These are phyloP conservation scores for Clarireedia hainanense DNA, from an alignment of 2,329 filamentous ascomycete species.

Conservation along the genomic window DNA sequence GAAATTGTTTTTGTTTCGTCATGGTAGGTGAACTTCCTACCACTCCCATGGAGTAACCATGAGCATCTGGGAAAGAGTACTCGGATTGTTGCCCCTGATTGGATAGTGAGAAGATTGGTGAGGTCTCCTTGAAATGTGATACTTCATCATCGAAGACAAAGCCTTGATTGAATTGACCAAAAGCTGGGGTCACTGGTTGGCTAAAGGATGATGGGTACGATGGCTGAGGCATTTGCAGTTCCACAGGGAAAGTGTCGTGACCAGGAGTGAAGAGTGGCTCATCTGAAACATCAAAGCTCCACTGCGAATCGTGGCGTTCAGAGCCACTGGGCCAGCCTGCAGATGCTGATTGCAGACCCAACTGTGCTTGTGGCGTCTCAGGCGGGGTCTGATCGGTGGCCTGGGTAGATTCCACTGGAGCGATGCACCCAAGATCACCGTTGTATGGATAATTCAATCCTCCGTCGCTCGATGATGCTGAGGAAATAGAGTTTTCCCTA, in stretches of 20 bases:
- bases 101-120: slow-evolving; percentile 20
- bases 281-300: slow-evolving; percentile 22
- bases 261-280: slow-evolving; percentile 25
- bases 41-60: slow-evolving; percentile 13
- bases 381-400: slow-evolving; percentile 19
- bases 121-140: slow-evolving; percentile 20
- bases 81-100: slow-evolving; percentile 19
- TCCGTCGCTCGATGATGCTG: slow-evolving; percentile 14
- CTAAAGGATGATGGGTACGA: slow-evolving; percentile 21
- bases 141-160: slow-evolving; percentile 20
- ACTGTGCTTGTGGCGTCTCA: slow-evolving; percentile 23
- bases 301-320: slow-evolving; percentile 18
- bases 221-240: slow-evolving; percentile 24
- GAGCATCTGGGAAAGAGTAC: slow-evolving; percentile 22
- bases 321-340: slow-evolving; percentile 11
- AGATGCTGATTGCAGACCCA: slow-evolving; percentile 11
- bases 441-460: slow-evolving; percentile 10
- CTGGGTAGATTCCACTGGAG: not conserved
- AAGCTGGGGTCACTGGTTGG: slow-evolving; percentile 28
- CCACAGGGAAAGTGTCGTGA: slow-evolving; percentile 20
- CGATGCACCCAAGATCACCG: not conserved
- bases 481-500: slow-evolving; percentile 15
- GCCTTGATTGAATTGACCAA: slow-evolving; percentile 23
- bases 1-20: slow-evolving; percentile 27
- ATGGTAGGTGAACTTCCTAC: slow-evolving; percentile 15